Base-by-base conservation (phyloP, 208 protist species). In the Kentomonas sorsogonicus region DNA sequence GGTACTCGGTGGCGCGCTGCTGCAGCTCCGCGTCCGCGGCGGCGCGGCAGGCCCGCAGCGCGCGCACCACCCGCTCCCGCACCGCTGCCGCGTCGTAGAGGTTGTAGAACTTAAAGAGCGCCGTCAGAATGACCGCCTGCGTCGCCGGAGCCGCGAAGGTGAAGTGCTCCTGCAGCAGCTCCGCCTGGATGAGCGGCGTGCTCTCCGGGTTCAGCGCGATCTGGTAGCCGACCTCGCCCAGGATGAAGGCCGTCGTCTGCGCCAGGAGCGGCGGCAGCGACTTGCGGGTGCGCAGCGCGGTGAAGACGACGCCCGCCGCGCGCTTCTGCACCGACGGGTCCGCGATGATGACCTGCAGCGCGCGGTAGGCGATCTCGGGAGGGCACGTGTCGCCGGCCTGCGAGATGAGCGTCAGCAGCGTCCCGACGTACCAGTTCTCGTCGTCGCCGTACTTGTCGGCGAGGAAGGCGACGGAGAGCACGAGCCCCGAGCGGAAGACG, bases 161-260 rank as follows among this genome's bases (percentile, higher is more conserved):
- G 45, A 97, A 93, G 29, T 95, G 84, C 27, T 59, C 53, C 20
- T 87, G 61, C 15, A 99, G 77, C 23, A 86, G 50, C 13, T 62
- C 60, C 45, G 98, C 87, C 79, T 99, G 97, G 34, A 76, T 50
- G 11, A 53, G 56, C 23, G 88, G 79, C 53, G 72, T 75, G 44
- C 80, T 93, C 46, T 90, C 74, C 0, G 83, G 72, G 56, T 96
- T 89, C 22, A 98, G 82, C 0, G 94, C 93, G 47, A 99, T 98
- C 31, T 97, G 88, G 66, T 98, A 93, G 44, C 97, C 97, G 74
- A 97, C 99, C 76, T 99, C 97, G 47, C 97, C 98, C 13, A 99
- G 79, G 15, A 99, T 59, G 60, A 99, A 98, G 0, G 84, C 90
- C 2, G 83, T 79, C 29, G 96, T 72, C 23, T 73, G 70, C 43